Evolutionary conservation across 306 rosid species (phyloP).

Genomic region (Ammopiptanthus mongolicus): DNA sequence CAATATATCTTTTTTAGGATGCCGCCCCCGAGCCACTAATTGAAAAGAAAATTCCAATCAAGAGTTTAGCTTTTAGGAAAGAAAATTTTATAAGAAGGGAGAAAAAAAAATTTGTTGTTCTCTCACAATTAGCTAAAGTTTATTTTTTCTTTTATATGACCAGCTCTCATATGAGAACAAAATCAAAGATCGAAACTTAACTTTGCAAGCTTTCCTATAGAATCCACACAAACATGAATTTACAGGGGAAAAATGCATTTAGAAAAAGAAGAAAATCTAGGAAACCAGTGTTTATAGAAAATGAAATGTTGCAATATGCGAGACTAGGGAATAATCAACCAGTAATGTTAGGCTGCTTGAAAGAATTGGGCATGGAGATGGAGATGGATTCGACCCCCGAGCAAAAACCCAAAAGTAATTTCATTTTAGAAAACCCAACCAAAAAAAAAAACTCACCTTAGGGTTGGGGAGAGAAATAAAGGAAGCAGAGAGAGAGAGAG

Average conservation of each 20-base stretch:
- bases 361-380: neutral
- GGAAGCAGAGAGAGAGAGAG: too few relatives aligned
- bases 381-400: neutral
- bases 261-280: neutral
- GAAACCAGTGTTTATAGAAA: neutral
- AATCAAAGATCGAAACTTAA: neutral
- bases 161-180: neutral
- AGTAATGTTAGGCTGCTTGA: neutral
- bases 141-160: neutral
- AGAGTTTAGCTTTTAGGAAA: too few relatives aligned
- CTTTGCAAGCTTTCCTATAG: neutral
- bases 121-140: neutral
- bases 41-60: too few relatives aligned
- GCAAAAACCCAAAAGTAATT: neutral
- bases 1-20: too few relatives aligned
- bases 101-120: neutral
- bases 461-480: too few relatives aligned
- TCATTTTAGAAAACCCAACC: neutral
- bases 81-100: too few relatives aligned
- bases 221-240: constrained; percentile 6
- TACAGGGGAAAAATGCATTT: neutral
- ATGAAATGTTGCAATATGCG: constrained; percentile 14
- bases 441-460: constrained; percentile 22
- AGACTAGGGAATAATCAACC: neutral
- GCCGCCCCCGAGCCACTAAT: too few relatives aligned